These are phyloP conservation scores for Magnolia kwangsiensis DNA, from an alignment of 164 flowering plant species.

Conservation along the genomic window DNA sequence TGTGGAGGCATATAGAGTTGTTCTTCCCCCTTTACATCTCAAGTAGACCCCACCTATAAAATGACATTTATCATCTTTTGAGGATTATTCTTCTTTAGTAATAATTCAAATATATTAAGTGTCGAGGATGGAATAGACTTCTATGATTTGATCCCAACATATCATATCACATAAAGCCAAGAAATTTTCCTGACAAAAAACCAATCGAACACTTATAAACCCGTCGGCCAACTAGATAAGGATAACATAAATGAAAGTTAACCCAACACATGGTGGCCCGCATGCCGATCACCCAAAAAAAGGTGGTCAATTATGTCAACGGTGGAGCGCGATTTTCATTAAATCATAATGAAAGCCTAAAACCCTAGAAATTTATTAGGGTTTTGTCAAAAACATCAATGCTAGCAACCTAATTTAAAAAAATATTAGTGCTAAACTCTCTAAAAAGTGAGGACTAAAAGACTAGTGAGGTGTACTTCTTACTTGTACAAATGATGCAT, in stretches of 20 bases:
- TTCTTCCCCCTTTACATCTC: too few species aligned
- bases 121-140: not conserved
- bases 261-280: not conserved
- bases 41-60: too few species aligned
- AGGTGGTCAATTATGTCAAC: slow-evolving; percentile 8
- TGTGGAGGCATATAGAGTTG: too few species aligned
- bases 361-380: slow-evolving; percentile 17
- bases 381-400: slow-evolving; percentile 5
- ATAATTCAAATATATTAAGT: too few species aligned
- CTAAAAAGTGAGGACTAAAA: not conserved
- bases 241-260: not conserved
- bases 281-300: not conserved
- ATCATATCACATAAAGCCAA: not conserved
- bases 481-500: not conserved
- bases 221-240: not conserved
- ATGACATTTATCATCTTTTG: too few species aligned
- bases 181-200: not conserved
- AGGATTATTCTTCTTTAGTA: too few species aligned
- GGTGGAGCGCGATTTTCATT: slow-evolving; percentile 6
- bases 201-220: not conserved
- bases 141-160: not conserved
- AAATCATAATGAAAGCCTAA: slow-evolving; percentile 15
- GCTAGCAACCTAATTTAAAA: slow-evolving; percentile 8
- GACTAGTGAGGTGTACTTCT: not conserved
- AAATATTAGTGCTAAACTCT: slow-evolving; percentile 6